These are phyloP conservation scores for Volvox carteri DNA, from an alignment of 163 green algal species.

Conservation along the genomic window DNA sequence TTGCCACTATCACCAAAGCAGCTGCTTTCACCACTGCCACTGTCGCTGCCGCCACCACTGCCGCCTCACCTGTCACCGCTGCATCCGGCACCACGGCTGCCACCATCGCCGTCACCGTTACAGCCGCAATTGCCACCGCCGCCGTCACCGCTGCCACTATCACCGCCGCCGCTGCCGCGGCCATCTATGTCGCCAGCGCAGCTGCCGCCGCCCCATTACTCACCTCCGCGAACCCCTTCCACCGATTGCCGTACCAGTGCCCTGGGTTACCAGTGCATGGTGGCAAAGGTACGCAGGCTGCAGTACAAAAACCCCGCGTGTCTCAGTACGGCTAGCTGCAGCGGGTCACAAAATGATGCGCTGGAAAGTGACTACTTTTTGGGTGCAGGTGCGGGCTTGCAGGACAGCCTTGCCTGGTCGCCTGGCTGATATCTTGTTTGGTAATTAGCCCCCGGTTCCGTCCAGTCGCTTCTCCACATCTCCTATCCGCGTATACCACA, in stretches of 20 bases:
- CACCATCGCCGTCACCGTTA: neutral
- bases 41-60: neutral
- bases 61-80: no score
- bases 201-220: neutral
- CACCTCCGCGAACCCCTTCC: neutral
- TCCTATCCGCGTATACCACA: no score
- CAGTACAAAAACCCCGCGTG: no score
- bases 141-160: neutral
- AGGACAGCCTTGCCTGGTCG: no score
- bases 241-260: neutral
- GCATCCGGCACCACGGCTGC: neutral
- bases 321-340: no score
- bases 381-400: no score
- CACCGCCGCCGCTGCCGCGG: neutral
- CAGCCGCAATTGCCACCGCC: neutral
- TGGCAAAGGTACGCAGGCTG: neutral
- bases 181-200: neutral
- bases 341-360: no score
- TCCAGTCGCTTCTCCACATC: no score
- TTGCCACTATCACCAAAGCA: neutral
- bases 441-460: no score
- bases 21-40: neutral
- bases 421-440: no score
- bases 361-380: no score
- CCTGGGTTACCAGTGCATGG: slow-evolving; percentile 15